phyloP scores from a whole-genome alignment of 805 yeast genomes.

The Saccharomycopsis synnaedendra region DNA sequence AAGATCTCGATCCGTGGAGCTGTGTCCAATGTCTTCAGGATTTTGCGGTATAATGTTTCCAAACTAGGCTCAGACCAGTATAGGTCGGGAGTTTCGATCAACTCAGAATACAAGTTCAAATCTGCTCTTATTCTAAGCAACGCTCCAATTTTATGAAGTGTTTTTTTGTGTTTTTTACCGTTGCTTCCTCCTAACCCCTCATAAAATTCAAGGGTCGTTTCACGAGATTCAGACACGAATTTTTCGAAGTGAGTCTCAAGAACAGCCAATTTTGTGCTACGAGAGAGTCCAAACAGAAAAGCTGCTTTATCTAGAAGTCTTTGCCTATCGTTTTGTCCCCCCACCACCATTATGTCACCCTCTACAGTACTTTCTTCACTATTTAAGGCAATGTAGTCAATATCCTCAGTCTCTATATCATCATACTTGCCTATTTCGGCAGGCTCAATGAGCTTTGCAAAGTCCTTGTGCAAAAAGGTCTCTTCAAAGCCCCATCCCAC shows the following conservation, averaged over 20 bases:
- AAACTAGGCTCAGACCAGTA: constrained; percentile 89
- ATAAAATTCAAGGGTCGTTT: constrained; percentile 60
- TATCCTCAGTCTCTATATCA: constrained; percentile 66
- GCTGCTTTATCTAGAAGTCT: constrained; percentile 71
- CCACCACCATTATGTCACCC: constrained; percentile 65
- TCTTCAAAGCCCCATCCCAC: constrained; percentile 80
- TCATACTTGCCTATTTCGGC: constrained; percentile 39
- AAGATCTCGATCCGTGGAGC: constrained; percentile 66
- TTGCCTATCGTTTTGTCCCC: constrained; percentile 34
- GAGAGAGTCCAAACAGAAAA: constrained; percentile 75
- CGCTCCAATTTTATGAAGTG: constrained; percentile 60
- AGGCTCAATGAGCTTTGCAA: constrained; percentile 39
- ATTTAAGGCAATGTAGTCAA: constrained; percentile 58
- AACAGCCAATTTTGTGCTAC: constrained; percentile 79
- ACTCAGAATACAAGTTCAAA: constrained; percentile 73
- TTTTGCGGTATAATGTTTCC: constrained; percentile 62
- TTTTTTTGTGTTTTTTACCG: constrained; percentile 28
- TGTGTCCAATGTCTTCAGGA: constrained; percentile 65
- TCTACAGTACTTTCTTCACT: constrained; percentile 25
- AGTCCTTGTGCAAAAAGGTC: constrained; percentile 29
- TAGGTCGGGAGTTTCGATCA: constrained; percentile 73
- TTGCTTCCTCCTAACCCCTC: constrained; percentile 20
- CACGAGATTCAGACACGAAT: constrained; percentile 51
- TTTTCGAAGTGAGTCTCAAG: constrained; percentile 63
- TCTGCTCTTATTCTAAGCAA: constrained; percentile 70